Evolutionary conservation across 1,284 basidiomycete species (phyloP).

Genomic region (Ustilago loliicola): DNA sequence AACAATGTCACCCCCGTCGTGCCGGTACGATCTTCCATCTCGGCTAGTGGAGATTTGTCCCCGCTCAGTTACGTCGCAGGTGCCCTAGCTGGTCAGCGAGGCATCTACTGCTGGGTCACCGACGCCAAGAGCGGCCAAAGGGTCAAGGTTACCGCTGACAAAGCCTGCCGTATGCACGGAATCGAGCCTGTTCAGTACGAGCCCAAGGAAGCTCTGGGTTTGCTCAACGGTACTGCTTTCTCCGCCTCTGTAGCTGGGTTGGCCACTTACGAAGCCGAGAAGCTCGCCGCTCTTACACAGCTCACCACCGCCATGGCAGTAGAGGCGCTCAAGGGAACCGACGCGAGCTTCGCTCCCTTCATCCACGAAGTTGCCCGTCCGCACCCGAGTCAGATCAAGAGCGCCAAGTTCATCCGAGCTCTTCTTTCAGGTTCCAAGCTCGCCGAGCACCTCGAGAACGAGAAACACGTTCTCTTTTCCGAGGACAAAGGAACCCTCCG

Average conservation of each 20-base stretch:
- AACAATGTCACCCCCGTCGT: conserved; percentile 84
- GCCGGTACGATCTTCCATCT: conserved; percentile 85
- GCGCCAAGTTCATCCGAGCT: conserved; percentile 44
- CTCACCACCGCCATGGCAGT: conserved; percentile 85
- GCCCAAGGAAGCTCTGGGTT: conserved; percentile 79
- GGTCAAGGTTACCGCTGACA: conserved; percentile 42
- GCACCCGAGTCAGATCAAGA: conserved; percentile 83
- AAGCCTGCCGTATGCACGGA: conserved; percentile 72
- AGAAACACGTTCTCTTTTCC: conserved; percentile 76
- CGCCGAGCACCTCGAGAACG: conserved; percentile 76
- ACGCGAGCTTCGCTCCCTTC: conserved; percentile 73
- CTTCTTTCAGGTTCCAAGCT: conserved; percentile 79
- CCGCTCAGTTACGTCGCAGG: conserved; percentile 78
- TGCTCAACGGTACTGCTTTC: conserved; percentile 85
- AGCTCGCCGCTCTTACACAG: conserved; percentile 80
- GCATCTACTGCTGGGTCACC: conserved; percentile 54
- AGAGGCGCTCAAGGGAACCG: conserved; percentile 74
- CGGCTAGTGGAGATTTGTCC: conserved; percentile 78
- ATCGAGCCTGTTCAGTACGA: conserved; percentile 80
- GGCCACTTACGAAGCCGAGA: conserved; percentile 80
- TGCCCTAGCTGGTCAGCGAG: conserved; percentile 57
- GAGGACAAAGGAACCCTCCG: conserved; percentile 79
- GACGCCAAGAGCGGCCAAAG: conserved; percentile 37
- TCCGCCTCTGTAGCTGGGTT: conserved; percentile 74
- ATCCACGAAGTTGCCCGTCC: conserved; percentile 83